Base-by-base conservation (phyloP, 1,284 basidiomycete species). In the Waitea zeae region DNA sequence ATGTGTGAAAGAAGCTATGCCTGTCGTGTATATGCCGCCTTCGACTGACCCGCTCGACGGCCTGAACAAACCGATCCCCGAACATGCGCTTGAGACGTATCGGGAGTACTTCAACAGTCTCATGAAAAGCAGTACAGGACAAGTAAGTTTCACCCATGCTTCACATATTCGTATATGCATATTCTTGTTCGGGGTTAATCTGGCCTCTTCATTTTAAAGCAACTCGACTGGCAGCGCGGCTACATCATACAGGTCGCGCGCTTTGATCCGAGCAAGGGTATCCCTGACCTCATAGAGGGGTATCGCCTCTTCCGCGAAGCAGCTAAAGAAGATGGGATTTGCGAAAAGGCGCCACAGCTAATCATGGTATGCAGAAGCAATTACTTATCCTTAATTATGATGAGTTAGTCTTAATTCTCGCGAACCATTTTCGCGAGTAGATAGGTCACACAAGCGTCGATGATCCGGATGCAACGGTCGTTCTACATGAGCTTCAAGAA, bases 221-320 rank as follows among this genome's bases (percentile, higher is more conserved):
- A 14, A 5, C 11, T 36, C 5, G 35, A 36, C 28, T 36, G 35
- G 35, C 17, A 30, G 19, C 7, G 35, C n/a, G 35, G 35, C 7
- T 36, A 36, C 28, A 36, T 36, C 12, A 6, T 36, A 7, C 35
- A 36, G 35, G 35, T 36, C n/a, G 35, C 35, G 6, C 13, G 35
- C n/a, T 36, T 36, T 14, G 35, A 36, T 17, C 35, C 35, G 15
- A 5, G 20, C 14, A 36, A 36, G 27, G 35, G 35, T 30, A 36
- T 36, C 3, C 35, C 35, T 13, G 35, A 36, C 12, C 35, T 36
- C n/a, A 18, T 36, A 12, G 35, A 36, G 20, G 35, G 28, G 6
- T 36, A 36, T 15, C 14, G 35, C 14, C 35, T 30, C n/a, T 36
- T 36, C 29, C 14, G 35, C 12, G 28, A 31, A 18, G 29, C 30